Percentiles rank a stretch among this genome's conserved stretches.
Evolutionary conservation across 305 asterid genomes (phyloP).

Genomic region (Fraxinus floribunda): DNA sequence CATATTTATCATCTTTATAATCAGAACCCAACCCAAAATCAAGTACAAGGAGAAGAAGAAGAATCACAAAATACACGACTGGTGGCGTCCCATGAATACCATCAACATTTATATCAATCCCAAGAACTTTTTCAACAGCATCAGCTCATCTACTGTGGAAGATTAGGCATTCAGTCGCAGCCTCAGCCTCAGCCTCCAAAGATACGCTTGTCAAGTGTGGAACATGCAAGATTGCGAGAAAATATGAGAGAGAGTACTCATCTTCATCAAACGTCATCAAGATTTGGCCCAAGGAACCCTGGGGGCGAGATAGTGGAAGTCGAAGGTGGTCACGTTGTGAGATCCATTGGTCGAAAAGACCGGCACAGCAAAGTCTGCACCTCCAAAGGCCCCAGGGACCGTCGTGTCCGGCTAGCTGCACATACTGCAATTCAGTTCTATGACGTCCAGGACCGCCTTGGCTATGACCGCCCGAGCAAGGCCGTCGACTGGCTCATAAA

Average conservation of each 20-base stretch:
- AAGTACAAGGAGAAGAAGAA: conserved; percentile 18
- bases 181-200: conserved; percentile 29
- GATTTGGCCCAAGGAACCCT: conserved; percentile 24
- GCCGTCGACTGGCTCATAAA: conserved; percentile 96
- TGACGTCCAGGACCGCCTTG: conserved; percentile 94
- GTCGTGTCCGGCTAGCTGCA: conserved; percentile 91
- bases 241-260: conserved; percentile 44
- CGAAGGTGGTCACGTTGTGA: conserved; percentile 82
- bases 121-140: conserved; percentile 29
- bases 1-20: conserved; percentile 38
- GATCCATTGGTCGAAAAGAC: conserved; percentile 83
- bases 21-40: conserved; percentile 35
- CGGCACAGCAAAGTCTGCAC: conserved; percentile 96
- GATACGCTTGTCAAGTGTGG: conserved; percentile 42
- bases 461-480: conserved; percentile 94
- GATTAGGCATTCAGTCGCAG: conserved; percentile 21
- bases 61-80: conserved; percentile 19
- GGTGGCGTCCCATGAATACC: background rate
- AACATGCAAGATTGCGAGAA: conserved; percentile 54
- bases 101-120: background rate
- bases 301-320: conserved; percentile 88
- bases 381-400: conserved; percentile 87
- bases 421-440: conserved; percentile 95
- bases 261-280: conserved; percentile 31
- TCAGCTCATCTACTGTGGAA: conserved; percentile 24